A percentile compares a stretch with the other conserved stretches of the same genome.
Conservation (phyloP, 2,329 filamentous ascomycete species). For the Cladosporium sp. region DNA sequence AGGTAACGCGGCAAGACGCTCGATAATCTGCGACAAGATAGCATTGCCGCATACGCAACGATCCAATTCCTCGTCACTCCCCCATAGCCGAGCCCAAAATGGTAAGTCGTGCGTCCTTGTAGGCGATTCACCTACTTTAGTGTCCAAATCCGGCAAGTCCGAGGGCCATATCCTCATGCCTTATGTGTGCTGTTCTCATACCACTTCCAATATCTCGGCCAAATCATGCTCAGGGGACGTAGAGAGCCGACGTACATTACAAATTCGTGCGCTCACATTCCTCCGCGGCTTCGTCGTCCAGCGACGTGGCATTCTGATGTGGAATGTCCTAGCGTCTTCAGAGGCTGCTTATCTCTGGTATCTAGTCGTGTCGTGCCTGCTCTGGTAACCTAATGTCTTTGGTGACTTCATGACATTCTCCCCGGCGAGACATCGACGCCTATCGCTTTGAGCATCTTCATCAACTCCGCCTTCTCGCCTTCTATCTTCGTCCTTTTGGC, state of each 20-base stretch:
- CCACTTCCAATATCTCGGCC: too few species aligned
- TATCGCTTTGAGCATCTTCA: constrained; percentile 25
- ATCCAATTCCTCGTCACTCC: background rate
- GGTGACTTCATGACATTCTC: background rate
- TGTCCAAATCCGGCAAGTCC: background rate
- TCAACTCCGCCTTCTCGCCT: constrained; percentile 27
- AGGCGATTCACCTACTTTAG: too few species aligned
- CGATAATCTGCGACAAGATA: background rate
- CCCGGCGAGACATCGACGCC: constrained; percentile 11
- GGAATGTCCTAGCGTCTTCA: background rate
- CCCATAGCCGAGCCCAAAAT: background rate
- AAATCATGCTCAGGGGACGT: background rate
- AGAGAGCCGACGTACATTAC: background rate
- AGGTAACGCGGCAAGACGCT: background rate
- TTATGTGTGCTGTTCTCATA: too few species aligned
- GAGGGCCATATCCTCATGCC: background rate
- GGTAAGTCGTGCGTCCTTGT: background rate
- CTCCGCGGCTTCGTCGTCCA: background rate
- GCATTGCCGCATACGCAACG: background rate
- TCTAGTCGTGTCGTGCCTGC: background rate
- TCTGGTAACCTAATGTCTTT: too few species aligned
- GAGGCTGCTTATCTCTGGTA: background rate
- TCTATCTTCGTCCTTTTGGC: constrained; percentile 26
- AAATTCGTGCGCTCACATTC: background rate
- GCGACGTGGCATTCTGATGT: background rate